Percentiles rank a stretch among this genome's conserved stretches.
phyloP scores from a whole-genome alignment of 306 rosid species.

The Inga laurina region DNA sequence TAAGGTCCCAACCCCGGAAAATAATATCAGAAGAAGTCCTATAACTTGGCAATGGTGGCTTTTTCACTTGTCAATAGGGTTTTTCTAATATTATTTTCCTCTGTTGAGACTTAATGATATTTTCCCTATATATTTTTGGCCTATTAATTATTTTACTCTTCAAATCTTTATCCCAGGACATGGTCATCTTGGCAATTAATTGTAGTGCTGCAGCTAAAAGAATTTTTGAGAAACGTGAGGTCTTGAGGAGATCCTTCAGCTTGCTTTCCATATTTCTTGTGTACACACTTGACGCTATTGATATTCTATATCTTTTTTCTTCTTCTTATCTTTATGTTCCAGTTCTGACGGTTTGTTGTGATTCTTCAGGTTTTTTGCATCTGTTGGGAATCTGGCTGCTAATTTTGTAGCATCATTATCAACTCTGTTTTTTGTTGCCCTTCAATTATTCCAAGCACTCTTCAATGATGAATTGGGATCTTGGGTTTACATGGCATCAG shows the following conservation, averaged over 20 bases:
- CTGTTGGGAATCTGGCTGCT: slow-evolving; percentile 62
- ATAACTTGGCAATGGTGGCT: too few relatives aligned
- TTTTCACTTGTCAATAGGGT: too few relatives aligned
- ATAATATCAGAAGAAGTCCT: too few relatives aligned
- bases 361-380: slow-evolving; percentile 64
- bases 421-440: slow-evolving; percentile 57
- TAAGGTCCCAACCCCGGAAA: too few relatives aligned
- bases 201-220: slow-evolving; percentile 62
- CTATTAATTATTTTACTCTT: slow-evolving; percentile 30
- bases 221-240: slow-evolving; percentile 45
- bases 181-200: slow-evolving; percentile 77
- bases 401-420: slow-evolving; percentile 66
- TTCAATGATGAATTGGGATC: slow-evolving; percentile 53
- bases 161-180: slow-evolving; percentile 54
- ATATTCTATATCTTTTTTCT: not conserved
- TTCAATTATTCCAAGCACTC: slow-evolving; percentile 59
- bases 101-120: too few relatives aligned
- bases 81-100: too few relatives aligned
- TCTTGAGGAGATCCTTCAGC: slow-evolving; percentile 47
- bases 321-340: slow-evolving; percentile 24
- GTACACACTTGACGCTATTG: slow-evolving; percentile 41
- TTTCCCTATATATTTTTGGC: slow-evolving; percentile 4
- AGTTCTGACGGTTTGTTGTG: slow-evolving; percentile 36
- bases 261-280: slow-evolving; percentile 39
- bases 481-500: slow-evolving; percentile 51